A percentile compares a stretch with the other conserved stretches of the same genome.
Evolutionary conservation across 768 basidiomycete species (phyloP).

Genomic region (Crucibulum laeve): DNA sequence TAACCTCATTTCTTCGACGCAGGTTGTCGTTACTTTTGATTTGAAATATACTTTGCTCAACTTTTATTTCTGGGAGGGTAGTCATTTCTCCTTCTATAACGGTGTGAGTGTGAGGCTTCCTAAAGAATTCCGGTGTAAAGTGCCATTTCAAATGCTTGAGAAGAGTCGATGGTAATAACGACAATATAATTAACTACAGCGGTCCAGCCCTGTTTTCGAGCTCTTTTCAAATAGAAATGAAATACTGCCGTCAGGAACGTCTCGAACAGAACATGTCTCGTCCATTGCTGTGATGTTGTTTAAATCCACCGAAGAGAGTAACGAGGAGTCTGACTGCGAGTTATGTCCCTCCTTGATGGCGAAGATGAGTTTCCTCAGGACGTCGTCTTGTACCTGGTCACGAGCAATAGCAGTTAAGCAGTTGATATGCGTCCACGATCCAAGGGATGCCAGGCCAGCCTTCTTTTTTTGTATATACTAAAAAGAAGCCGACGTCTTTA

Average conservation of each 20-base stretch:
- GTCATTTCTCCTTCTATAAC: too few relatives aligned
- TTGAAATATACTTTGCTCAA: too few relatives aligned
- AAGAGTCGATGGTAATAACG: too few relatives aligned
- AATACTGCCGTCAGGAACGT: slow-evolving; percentile 62
- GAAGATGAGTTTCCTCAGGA: slow-evolving; percentile 48
- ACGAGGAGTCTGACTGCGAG: too few relatives aligned
- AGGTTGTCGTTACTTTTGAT: too few relatives aligned
- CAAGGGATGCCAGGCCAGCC: slow-evolving; percentile 63
- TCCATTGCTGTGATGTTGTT: slow-evolving; percentile 37
- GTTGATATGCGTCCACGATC: slow-evolving; percentile 84
- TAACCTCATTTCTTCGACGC: too few relatives aligned
- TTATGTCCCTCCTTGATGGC: not conserved
- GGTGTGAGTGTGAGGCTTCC: too few relatives aligned
- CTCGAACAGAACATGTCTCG: slow-evolving; percentile 22
- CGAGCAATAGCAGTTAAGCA: slow-evolving; percentile 46
- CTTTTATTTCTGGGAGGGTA: too few relatives aligned
- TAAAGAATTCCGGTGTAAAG: too few relatives aligned
- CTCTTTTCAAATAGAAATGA: slow-evolving; percentile 74
- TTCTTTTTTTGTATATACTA: slow-evolving; percentile 70
- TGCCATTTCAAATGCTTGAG: too few relatives aligned
- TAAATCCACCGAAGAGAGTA: slow-evolving; percentile 29
- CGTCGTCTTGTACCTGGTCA: slow-evolving; percentile 57
- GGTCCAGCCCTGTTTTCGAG: slow-evolving; percentile 13
- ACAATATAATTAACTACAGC: not conserved
- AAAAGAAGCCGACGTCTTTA: too few relatives aligned